Percentiles rank a stretch among this genome's conserved stretches.
These are phyloP conservation scores for Domatiomyces catenatus DNA, from an alignment of 2,329 filamentous ascomycete genomes.

Conservation along the genomic window DNA sequence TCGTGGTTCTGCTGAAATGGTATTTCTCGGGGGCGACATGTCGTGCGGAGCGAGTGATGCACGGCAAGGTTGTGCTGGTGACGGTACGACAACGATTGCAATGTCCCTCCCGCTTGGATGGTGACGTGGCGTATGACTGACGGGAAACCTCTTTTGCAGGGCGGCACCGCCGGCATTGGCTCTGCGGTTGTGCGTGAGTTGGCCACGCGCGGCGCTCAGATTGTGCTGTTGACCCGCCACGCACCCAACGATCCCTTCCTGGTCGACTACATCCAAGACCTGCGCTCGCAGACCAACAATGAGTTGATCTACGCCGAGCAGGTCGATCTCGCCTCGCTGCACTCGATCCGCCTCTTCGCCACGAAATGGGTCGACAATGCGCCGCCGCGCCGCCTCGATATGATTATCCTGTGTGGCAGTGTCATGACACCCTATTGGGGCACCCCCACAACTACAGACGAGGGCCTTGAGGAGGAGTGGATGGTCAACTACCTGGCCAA, in stretches of 20 bases:
- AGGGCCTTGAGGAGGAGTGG: slow-evolving; percentile 81
- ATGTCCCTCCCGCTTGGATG: not conserved
- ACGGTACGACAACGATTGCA: slow-evolving; percentile 41
- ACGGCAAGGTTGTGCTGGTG: slow-evolving; percentile 84
- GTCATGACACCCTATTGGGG: slow-evolving; percentile 56
- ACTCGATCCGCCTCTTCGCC: slow-evolving; percentile 82
- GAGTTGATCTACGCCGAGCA: slow-evolving; percentile 89
- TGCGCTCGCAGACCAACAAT: slow-evolving; percentile 63
- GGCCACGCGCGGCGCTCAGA: slow-evolving; percentile 69
- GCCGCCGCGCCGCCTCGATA: slow-evolving; percentile 74
- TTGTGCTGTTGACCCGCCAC: slow-evolving; percentile 76
- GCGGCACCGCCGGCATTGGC: slow-evolving; percentile 86
- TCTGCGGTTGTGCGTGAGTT: slow-evolving; percentile 59
- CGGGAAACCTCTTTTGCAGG: slow-evolving; percentile 29
- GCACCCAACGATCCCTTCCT: slow-evolving; percentile 73
- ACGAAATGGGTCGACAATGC: slow-evolving; percentile 97
- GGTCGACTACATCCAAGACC: slow-evolving; percentile 78
- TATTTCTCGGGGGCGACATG: slow-evolving; percentile 66
- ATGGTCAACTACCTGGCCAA: slow-evolving; percentile 91
- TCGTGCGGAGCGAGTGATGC: slow-evolving; percentile 64
- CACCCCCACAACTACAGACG: slow-evolving; percentile 46
- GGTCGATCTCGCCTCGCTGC: slow-evolving; percentile 74
- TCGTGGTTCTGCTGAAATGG: slow-evolving; percentile 49
- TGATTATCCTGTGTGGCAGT: slow-evolving; percentile 75
- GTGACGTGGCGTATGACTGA: not conserved